These are phyloP conservation scores for Teratosphaeria gauchensis DNA, from an alignment of 2,329 filamentous ascomycete genomes.

Conservation along the genomic window DNA sequence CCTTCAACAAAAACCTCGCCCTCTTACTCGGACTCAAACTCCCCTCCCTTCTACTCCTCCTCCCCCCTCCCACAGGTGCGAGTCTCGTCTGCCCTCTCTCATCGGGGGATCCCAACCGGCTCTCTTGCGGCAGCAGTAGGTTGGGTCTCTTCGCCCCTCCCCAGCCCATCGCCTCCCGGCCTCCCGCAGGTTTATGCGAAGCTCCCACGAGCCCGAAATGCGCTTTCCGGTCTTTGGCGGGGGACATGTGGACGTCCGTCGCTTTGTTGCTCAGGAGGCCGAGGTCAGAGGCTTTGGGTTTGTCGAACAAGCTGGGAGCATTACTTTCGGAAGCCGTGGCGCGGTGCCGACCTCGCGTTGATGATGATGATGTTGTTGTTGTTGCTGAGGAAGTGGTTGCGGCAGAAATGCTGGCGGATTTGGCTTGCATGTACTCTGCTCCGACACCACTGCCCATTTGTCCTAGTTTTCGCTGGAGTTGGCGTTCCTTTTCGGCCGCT, in stretches of 20 bases:
- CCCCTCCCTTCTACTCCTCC: background rate
- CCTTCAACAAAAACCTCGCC: conserved; percentile 38
- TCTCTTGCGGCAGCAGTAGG: conserved; percentile 26
- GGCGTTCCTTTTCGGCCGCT: conserved; percentile 60
- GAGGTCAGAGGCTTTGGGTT: conserved; percentile 25
- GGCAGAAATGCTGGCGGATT: conserved; percentile 7
- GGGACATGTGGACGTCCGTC: conserved; percentile 31
- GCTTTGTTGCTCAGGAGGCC: conserved; percentile 37
- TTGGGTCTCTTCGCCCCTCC: conserved; percentile 35
- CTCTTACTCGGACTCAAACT: conserved; percentile 36
- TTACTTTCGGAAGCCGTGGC: background rate
- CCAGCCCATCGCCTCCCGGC: conserved; percentile 38
- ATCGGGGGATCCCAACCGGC: conserved; percentile 17
- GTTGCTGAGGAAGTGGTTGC: conserved; percentile 8
- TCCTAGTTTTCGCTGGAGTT: conserved; percentile 59
- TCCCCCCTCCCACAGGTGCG: conserved; percentile 7
- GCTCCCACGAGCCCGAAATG: conserved; percentile 21
- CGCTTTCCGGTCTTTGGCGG: conserved; percentile 32
- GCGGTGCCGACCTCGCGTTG: background rate
- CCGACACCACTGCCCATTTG: conserved; percentile 56
- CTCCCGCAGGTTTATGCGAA: conserved; percentile 14
- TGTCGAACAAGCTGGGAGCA: conserved; percentile 10
- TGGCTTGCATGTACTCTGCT: conserved; percentile 54
- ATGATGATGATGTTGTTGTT: too few species aligned
- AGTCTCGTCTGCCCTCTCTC: conserved; percentile 22